A percentile compares a stretch with the other conserved stretches of the same genome.
phyloP scores from a whole-genome alignment of 306 rosid genomes.

The Glycine latifolia region DNA sequence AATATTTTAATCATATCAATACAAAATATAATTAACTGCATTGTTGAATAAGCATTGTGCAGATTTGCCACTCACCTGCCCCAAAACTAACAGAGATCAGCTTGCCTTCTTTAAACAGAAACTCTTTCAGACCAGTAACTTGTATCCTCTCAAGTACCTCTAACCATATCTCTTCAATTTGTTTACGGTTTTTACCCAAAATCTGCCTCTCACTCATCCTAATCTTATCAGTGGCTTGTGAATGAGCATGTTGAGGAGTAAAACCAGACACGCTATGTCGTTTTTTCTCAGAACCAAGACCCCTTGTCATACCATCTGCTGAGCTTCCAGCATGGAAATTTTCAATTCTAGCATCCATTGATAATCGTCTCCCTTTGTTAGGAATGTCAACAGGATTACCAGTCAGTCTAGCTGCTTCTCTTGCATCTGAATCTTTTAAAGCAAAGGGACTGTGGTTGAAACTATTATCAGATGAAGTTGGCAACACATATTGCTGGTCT shows the following conservation, averaged over 20 bases:
- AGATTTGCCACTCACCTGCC: slow-evolving; percentile 66
- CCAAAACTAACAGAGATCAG: slow-evolving; percentile 86
- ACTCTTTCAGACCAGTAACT: slow-evolving; percentile 71
- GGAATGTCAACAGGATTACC: slow-evolving; percentile 61
- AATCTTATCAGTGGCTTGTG: slow-evolving; percentile 48
- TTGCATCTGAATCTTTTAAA: slow-evolving; percentile 56
- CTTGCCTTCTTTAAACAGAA: slow-evolving; percentile 84
- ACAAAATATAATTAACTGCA: slow-evolving; percentile 23
- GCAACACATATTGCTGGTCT: slow-evolving; percentile 92
- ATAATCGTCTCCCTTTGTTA: slow-evolving; percentile 58
- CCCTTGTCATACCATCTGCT: slow-evolving; percentile 56
- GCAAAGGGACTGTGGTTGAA: slow-evolving; percentile 81
- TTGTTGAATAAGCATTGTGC: slow-evolving; percentile 31
- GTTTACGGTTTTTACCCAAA: slow-evolving; percentile 57
- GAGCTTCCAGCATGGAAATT: slow-evolving; percentile 64
- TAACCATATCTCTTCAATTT: slow-evolving; percentile 87
- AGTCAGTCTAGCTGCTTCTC: slow-evolving; percentile 54
- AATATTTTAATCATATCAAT: slow-evolving; percentile 9
- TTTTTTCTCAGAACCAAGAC: slow-evolving; percentile 62
- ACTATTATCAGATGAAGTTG: slow-evolving; percentile 85
- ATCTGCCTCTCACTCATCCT: slow-evolving; percentile 60
- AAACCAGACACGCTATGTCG: slow-evolving; percentile 55
- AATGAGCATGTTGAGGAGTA: slow-evolving; percentile 61
- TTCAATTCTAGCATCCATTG: slow-evolving; percentile 60
- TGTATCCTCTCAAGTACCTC: slow-evolving; percentile 86